Base-by-base conservation (phyloP, 352 stramenopile genomes). In the Globisporangium lucens region DNA sequence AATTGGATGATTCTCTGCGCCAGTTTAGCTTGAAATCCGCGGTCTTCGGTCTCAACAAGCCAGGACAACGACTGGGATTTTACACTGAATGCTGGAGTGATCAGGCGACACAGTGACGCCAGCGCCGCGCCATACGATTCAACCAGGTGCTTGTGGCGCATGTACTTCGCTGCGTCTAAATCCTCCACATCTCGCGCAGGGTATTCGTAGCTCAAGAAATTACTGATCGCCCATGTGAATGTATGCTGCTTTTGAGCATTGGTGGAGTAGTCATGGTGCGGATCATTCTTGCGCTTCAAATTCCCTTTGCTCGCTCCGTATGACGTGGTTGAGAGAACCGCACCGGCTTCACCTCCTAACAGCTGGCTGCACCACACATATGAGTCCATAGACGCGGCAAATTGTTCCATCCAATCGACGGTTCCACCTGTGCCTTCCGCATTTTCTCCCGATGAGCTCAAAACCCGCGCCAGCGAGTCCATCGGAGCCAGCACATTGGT, bases 361-460 rank as follows among this genome's bases (percentile, higher is more conserved):
- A 90, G 61, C 22, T 77, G 68, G 15, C 72, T 68, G 60, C 71
- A 87, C 85, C 85, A 93, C 24, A 69, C 62, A 43, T 78, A 91
- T 49, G 71, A 82, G 24, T 91, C 83, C 12, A 82, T 56, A 17
- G 82, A 91, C 4, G 83, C 85, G 53, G 71, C 73, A 38, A 93
- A 65, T 33, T 90, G 82, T 46, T 90, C 73, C 56, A 90, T 70
- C 85, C 85, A 93, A n/a, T 79, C 71, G 47, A 85, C 47, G 2
- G 62, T 68, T 61, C 77, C 70, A 15, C 65, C 61, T 24, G 63
- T 47, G 12, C 71, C 29, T 15, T 63, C 56, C 22, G 15, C 24
- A 24, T 9, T 20, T 10, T 8, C 17, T 22, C 33, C 24, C 17
- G 35, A n/a, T 3, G 47, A 30, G 13, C 57, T 36, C 4, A 78